A percentile compares a stretch with the other conserved stretches of the same genome.
Conservation (phyloP, 116 monocot genomes). For the Phalaenopsis hybrid region DNA sequence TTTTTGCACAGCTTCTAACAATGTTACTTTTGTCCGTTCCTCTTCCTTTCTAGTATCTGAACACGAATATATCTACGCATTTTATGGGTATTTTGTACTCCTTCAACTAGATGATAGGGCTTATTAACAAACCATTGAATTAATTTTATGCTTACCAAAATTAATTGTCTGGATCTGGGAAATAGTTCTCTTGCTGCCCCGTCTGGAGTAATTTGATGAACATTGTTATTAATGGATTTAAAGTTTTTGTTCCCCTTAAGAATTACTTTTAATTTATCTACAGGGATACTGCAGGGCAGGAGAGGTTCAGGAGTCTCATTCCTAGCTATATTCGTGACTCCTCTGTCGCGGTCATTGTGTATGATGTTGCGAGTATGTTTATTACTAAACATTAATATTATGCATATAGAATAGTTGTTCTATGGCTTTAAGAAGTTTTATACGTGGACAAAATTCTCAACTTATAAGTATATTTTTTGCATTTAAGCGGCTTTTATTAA, state of each 20-base stretch:
- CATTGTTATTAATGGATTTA: background rate
- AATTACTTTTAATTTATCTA: background rate
- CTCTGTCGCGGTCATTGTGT: slow-evolving; percentile 66
- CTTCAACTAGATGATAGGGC: background rate
- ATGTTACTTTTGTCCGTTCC: too few species aligned
- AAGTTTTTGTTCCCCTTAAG: background rate
- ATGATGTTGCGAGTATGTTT: slow-evolving; percentile 56
- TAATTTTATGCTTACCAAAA: background rate
- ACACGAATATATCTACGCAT: too few species aligned
- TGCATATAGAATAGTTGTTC: background rate
- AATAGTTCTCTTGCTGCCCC: background rate
- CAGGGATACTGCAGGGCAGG: slow-evolving; percentile 65
- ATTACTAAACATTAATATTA: background rate
- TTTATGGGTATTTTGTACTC: background rate
- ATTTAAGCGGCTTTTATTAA: background rate
- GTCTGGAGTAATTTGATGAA: background rate
- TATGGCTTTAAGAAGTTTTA: background rate
- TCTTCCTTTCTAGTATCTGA: too few species aligned
- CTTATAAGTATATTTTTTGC: background rate
- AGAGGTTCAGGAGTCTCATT: slow-evolving; percentile 67
- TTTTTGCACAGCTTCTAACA: too few species aligned
- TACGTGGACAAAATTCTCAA: background rate
- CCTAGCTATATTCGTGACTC: slow-evolving; percentile 69
- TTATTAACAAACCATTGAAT: background rate
- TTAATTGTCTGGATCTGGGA: background rate